Evolutionary conservation across 1,139 yeast genomes (phyloP), one percentile per base, ranked within the genome.

Genomic region (Pichia sp.): DNA sequence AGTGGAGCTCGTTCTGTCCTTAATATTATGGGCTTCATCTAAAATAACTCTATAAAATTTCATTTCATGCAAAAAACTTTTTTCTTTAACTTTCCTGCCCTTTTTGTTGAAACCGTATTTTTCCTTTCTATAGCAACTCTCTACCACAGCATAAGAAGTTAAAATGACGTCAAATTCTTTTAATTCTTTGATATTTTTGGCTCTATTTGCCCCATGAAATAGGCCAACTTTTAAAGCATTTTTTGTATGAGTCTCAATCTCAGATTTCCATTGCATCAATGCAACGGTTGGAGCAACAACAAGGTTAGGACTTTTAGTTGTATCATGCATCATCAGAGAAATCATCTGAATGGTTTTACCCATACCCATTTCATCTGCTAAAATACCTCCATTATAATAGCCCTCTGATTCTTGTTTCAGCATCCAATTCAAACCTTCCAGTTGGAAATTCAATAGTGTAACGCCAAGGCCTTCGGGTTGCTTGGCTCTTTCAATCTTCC

Each of bases 341-440:
- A 92, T 90, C 29, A 95, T 87, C 64, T 92, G 98, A 43, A 92
- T 88, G 1, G 98, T 92, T 59, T 92, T 92, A 54, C 98, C 98
- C 97, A 92, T 90, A 41, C 98, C 98, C 98, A 92, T 92, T 64
- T 92, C 99, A 66, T 92, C 99, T 3, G 98, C 98, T 42, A 92
- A 68, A n/a, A 92, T 81, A 4, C 98, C 98, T 28, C 98, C 97
- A 23, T 75, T 71, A 61, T 85, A 92, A 40, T 72, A 73, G 27
- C 88, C 75, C 33, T 78, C 78, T 60, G 88, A 96, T 61, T 92
- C 98, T 64, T 92, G 97, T 44, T 77, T 72, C 26, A 77, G 56
- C 48, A 92, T 72, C 99, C 99, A 92, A 57, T 85, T 77, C 43
- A 92, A 69, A 29, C 98, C 98, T 66, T 92, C 99, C 16, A 78